A percentile compares a stretch with the other conserved stretches of the same genome.
Evolutionary conservation across 169 alveolate species (phyloP).

Genomic region (Cryptosporidium baileyi): DNA sequence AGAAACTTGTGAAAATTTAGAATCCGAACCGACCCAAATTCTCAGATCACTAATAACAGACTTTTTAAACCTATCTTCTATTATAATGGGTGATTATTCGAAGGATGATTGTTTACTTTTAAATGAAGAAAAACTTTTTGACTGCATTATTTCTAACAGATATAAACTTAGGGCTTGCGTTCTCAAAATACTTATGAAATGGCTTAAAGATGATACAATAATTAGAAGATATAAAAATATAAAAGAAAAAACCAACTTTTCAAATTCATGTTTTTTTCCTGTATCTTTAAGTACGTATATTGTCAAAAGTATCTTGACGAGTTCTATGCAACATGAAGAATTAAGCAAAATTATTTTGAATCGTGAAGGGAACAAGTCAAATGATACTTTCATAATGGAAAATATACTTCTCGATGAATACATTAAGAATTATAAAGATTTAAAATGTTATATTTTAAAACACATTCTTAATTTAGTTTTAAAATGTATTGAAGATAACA

Average conservation of each 20-base stretch:
- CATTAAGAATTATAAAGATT: constrained; percentile 1
- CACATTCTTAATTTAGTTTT: constrained; percentile 13
- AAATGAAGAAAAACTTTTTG: not conserved
- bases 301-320: constrained; percentile 17
- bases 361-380: not conserved
- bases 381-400: constrained; percentile 31
- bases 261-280: not conserved
- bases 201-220: constrained; percentile 51
- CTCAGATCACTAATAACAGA: not conserved
- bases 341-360: not conserved
- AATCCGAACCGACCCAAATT: not conserved
- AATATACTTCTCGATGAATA: constrained; percentile 29
- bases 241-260: constrained; percentile 10
- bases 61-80: constrained; percentile 5
- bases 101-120: not conserved
- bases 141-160: constrained; percentile 26
- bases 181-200: constrained; percentile 1
- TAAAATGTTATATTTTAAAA: constrained; percentile 7
- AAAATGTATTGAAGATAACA: not conserved
- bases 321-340: constrained; percentile 23
- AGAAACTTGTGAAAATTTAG: too few species aligned
- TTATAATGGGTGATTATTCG: constrained; percentile 7
- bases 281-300: constrained; percentile 47
- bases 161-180: not conserved
- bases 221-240: constrained; percentile 21